Percentiles rank a stretch among this genome's conserved stretches.
These are phyloP conservation scores for Elymus sibiricus DNA, from an alignment of 176 grass and related monocot species.

Conservation along the genomic window DNA sequence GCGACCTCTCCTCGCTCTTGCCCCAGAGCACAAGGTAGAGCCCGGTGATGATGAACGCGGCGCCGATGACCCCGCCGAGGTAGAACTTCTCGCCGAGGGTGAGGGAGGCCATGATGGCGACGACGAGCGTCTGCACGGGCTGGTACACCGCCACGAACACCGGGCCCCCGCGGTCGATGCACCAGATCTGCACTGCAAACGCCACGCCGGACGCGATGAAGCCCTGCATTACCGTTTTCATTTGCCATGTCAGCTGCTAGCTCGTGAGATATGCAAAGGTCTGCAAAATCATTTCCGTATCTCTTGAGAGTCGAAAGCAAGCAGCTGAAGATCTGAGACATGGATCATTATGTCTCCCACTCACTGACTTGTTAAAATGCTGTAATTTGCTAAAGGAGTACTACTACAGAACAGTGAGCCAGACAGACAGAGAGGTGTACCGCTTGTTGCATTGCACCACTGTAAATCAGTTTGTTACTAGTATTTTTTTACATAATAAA, in stretches of 20 bases:
- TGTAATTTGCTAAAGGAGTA: constrained; percentile 55
- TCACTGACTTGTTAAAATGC: neutral
- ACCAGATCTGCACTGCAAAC: constrained; percentile 99
- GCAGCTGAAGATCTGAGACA: neutral
- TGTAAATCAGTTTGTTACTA: too few relatives aligned
- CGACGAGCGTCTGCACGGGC: constrained; percentile 92
- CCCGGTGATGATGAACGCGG: constrained; percentile 71
- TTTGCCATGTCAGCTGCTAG: constrained; percentile 31
- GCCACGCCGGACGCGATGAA: constrained; percentile 94
- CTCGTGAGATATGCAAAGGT: too few relatives aligned
- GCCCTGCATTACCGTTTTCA: constrained; percentile 48
- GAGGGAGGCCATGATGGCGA: constrained; percentile 80
- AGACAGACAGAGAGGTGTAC: too few relatives aligned
- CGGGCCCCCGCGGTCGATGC: constrained; percentile 87
- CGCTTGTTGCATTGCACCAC: constrained; percentile 33
- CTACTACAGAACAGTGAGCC: constrained; percentile 61
- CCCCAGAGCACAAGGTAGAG: constrained; percentile 96
- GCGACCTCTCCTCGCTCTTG: constrained; percentile 73
- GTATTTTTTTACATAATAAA: too few relatives aligned
- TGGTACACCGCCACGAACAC: constrained; percentile 99
- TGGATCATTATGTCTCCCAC: neutral
- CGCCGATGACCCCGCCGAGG: constrained; percentile 76
- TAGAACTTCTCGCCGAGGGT: constrained; percentile 14
- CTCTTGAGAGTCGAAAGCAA: neutral
- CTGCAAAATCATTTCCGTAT: neutral